Evolutionary conservation across 2,329 filamentous ascomycete species (phyloP).

Genomic region (Cryoendolithus antarcticus): DNA sequence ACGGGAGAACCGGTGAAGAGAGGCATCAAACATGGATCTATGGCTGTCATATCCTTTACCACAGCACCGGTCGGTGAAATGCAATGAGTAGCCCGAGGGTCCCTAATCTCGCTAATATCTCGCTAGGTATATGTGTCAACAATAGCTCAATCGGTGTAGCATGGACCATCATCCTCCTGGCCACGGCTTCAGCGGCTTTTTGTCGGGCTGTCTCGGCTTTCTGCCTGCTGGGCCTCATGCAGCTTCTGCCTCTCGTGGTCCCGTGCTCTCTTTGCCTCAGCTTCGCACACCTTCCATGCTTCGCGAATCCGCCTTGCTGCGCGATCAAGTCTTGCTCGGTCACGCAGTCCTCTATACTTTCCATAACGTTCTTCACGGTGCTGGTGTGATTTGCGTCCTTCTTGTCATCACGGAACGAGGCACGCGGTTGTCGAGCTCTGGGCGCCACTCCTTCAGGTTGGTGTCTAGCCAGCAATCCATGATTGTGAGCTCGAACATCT

Average conservation of each 20-base stretch:
- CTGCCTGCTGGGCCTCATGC: constrained; percentile 7
- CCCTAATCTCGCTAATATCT: too few species aligned
- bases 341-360: constrained; percentile 79
- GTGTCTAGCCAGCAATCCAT: constrained; percentile 81
- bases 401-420: constrained; percentile 80
- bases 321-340: constrained; percentile 67
- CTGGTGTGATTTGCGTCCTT: constrained; percentile 76
- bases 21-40: too few species aligned
- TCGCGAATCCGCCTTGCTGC: constrained; percentile 59
- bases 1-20: too few species aligned
- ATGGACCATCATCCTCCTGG: neutral
- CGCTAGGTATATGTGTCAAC: too few species aligned
- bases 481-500: constrained; percentile 74
- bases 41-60: too few species aligned
- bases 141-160: neutral
- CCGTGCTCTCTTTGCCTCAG: constrained; percentile 9
- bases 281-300: constrained; percentile 59
- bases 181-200: too few species aligned
- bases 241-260: constrained; percentile 8
- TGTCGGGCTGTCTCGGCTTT: neutral
- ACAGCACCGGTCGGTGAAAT: too few species aligned
- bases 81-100: too few species aligned
- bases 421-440: constrained; percentile 37
- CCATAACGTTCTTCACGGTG: constrained; percentile 73
- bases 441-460: constrained; percentile 59